These are phyloP conservation scores for Sporisorium exsertum DNA, from an alignment of 1,284 basidiomycete species.

Conservation along the genomic window DNA sequence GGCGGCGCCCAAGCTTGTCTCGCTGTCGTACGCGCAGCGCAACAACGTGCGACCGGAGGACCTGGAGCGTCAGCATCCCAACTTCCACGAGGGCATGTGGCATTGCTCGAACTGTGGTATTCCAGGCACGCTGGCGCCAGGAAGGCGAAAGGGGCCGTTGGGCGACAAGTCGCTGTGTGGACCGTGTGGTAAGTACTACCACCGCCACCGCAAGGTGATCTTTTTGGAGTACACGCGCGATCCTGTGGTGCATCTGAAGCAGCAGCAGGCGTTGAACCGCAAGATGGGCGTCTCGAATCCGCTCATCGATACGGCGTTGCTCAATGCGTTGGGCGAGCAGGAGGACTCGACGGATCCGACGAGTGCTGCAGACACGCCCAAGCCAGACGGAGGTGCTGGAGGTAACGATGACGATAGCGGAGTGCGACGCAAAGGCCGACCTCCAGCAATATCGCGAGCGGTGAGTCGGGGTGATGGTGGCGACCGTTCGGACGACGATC, in stretches of 20 bases:
- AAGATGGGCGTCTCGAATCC: constrained; percentile 47
- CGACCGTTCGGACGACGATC: constrained; percentile 43
- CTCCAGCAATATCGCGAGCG: constrained; percentile 20
- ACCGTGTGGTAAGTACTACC: constrained; percentile 80
- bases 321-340: constrained; percentile 41
- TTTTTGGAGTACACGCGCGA: constrained; percentile 64
- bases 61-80: constrained; percentile 64
- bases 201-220: constrained; percentile 63
- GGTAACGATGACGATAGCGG: constrained; percentile 23
- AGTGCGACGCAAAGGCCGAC: constrained; percentile 24
- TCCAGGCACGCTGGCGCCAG: constrained; percentile 58
- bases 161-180: constrained; percentile 92
- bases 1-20: constrained; percentile 45
- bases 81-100: constrained; percentile 66
- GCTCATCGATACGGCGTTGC: constrained; percentile 41
- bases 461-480: constrained; percentile 23
- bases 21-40: constrained; percentile 44
- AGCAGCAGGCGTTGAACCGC: constrained; percentile 46
- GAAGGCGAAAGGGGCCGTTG: constrained; percentile 79
- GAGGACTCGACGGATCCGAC: constrained; percentile 48
- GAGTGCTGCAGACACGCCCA: constrained; percentile 52
- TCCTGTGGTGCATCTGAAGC: constrained; percentile 55
- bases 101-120: constrained; percentile 68
- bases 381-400: constrained; percentile 19
- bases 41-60: constrained; percentile 64